Base-by-base conservation (phyloP, 345 rosid species). In the Euclidium syriacum region DNA sequence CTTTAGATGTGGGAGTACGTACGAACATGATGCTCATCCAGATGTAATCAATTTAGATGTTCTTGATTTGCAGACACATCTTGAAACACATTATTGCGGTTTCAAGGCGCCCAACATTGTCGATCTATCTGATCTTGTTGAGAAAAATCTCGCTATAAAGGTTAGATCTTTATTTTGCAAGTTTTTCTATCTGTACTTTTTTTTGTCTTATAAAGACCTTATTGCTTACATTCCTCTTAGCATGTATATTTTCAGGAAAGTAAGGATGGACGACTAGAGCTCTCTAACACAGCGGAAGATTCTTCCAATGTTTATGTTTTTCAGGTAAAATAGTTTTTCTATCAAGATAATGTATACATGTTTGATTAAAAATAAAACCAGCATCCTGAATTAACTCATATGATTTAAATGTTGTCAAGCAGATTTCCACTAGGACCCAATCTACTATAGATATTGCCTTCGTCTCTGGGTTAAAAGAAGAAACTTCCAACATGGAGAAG, bases 101-200 rank as follows among this genome's bases (percentile, higher is more conserved):
- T 85, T 90, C 80, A 80, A 80, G 79, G 84, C 85, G 23, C 94
- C 85, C 73, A 79, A 90, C 74, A 79, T 86, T 73, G 86, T 84
- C 74, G 84, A 87, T 77, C 78, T 94, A 47, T 87, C 91, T 67
- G 85, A 84, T 75, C 83, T 83, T 67, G 91, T 94, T 53, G 84
- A 58, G 70, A 65, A 78, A 65, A 73, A 80, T 76, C 87, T 94
- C 23, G 78, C 64, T 48, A 61, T 64, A 51, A 85, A 85, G 71
- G 97, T 89, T 41, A 19, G 32, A 51, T 14, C 63, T 58, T 52
- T 27, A 26, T 29, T 42, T 64, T 61, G 42, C 32, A 32, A 57
- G 29, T 51, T n/a, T 4, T 16, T 4, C 39, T 64, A 7, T 38
- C 32, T 29, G n/a, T 55, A 22, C 2, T 3, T 8, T 19, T 15